Evolutionary conservation across 495 filamentous ascomycete species (phyloP).

Genomic region (Terfezia claveryi): DNA sequence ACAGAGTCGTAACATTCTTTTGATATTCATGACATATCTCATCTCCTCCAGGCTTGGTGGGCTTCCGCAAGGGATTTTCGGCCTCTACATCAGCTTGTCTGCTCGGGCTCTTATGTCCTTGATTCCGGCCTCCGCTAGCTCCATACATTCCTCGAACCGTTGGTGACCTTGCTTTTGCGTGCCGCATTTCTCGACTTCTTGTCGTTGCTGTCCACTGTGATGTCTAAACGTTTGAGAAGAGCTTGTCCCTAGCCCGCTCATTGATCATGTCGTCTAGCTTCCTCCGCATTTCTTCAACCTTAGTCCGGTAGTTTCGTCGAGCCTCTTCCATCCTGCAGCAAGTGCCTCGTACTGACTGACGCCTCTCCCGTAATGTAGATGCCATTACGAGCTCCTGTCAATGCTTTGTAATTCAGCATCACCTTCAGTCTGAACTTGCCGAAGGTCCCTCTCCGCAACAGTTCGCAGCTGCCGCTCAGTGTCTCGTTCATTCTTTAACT

Average conservation of each 20-base stretch:
- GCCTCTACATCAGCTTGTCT: conserved; percentile 8
- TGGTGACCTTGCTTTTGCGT: conserved; percentile 37
- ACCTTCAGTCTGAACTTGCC: conserved; percentile 38
- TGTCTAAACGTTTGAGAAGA: conserved; percentile 20
- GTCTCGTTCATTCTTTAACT: conserved; percentile 42
- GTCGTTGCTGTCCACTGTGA: conserved; percentile 28
- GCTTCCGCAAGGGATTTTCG: conserved; percentile 10
- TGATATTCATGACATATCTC: conserved; percentile 15
- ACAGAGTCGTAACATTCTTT: conserved; percentile 8
- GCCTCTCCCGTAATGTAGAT: conserved; percentile 26
- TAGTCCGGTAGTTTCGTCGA: conserved; percentile 35
- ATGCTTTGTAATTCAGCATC: conserved; percentile 41
- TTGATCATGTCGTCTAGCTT: conserved; percentile 26
- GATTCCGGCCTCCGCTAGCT: conserved; percentile 23
- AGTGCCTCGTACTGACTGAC: conserved; percentile 49
- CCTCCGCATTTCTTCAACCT: conserved; percentile 31
- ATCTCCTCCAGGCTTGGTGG: conserved; percentile 11
- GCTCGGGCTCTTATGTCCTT: conserved; percentile 9
- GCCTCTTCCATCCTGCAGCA: conserved; percentile 38
- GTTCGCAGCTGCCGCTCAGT: conserved; percentile 40
- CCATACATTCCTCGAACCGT: conserved; percentile 38
- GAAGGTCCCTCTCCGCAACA: conserved; percentile 40
- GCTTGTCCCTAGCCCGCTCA: conserved; percentile 23
- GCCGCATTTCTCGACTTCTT: conserved; percentile 34
- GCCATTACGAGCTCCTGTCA: conserved; percentile 29